Evolutionary conservation across 2,329 filamentous ascomycete genomes (phyloP).

Genomic region (Xylariaceae sp.): DNA sequence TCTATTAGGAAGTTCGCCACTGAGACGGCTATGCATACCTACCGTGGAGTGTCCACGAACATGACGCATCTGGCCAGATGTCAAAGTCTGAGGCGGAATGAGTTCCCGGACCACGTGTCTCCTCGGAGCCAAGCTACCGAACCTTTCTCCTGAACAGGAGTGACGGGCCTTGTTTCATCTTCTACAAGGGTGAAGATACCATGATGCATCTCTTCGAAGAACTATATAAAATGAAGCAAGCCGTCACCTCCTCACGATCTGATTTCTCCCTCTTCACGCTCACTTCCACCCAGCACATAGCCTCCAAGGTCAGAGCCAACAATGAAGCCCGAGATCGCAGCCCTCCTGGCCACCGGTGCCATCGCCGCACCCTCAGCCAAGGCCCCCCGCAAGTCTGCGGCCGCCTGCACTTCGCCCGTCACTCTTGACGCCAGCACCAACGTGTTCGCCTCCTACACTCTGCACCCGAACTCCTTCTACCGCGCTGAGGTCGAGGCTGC

Average conservation of each 20-base stretch:
- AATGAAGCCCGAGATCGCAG: conserved; percentile 30
- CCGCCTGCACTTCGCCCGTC: conserved; percentile 28
- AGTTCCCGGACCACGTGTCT: conserved; percentile 18
- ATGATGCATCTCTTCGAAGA: too few relatives aligned
- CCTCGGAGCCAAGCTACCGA: conserved; percentile 31
- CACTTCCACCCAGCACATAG: conserved; percentile 21
- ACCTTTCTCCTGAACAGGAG: conserved; percentile 23
- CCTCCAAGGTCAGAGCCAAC: conserved; percentile 23
- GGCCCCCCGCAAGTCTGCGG: conserved; percentile 18
- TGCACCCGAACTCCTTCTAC: conserved; percentile 33
- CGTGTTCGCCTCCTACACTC: conserved; percentile 29
- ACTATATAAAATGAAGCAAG: conserved; percentile 25
- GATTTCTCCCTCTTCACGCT: conserved; percentile 21
- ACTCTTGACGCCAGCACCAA: conserved; percentile 31
- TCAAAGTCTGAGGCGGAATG: conserved; percentile 23
- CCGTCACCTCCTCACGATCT: conserved; percentile 14
- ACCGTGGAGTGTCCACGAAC: conserved; percentile 14
- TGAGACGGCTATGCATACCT: conserved; percentile 16
- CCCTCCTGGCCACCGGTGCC: conserved; percentile 29
- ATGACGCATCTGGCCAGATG: conserved; percentile 10
- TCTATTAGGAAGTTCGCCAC: conserved; percentile 22
- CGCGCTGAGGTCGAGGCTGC: conserved; percentile 28
- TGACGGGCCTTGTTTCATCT: conserved; percentile 33
- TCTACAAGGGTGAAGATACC: conserved; percentile 14
- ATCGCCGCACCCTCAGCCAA: conserved; percentile 28